A percentile compares a stretch with the other conserved stretches of the same genome.
These are phyloP conservation scores for Cladosporium colombiae DNA, from an alignment of 2,329 filamentous ascomycete genomes.

Conservation along the genomic window DNA sequence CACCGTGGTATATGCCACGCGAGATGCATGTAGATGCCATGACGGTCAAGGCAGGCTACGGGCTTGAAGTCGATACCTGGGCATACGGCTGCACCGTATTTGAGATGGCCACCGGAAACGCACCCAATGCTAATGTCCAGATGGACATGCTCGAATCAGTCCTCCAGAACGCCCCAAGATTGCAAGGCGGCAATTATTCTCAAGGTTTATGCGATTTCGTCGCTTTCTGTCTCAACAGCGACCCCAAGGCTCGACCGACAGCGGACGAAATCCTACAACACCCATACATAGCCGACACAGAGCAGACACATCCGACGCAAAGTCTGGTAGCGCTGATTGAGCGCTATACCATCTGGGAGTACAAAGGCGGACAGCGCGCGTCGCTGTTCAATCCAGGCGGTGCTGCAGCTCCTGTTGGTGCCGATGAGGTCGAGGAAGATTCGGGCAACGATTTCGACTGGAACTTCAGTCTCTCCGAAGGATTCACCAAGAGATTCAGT, in stretches of 20 bases:
- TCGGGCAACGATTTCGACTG: conserved; percentile 56
- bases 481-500: conserved; percentile 47
- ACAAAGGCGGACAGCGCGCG: conserved; percentile 68
- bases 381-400: conserved; percentile 63
- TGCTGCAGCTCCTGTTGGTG: conserved; percentile 52
- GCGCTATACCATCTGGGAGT: conserved; percentile 74
- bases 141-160: conserved; percentile 52
- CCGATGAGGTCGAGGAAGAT: conserved; percentile 39
- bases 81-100: conserved; percentile 79
- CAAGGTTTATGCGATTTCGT: conserved; percentile 68
- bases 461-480: conserved; percentile 66
- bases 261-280: conserved; percentile 71
- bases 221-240: conserved; percentile 70
- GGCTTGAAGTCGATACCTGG: conserved; percentile 70
- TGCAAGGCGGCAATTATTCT: conserved; percentile 73
- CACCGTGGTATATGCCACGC: conserved; percentile 83
- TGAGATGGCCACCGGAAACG: conserved; percentile 76
- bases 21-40: conserved; percentile 57
- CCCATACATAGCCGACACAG: conserved; percentile 66
- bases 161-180: conserved; percentile 58
- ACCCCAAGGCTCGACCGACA: conserved; percentile 67
- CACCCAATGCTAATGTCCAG: conserved; percentile 58
- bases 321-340: conserved; percentile 66
- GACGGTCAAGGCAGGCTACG: conserved; percentile 40
- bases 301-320: conserved; percentile 63